Evolutionary conservation across 257 asterid genomes (phyloP).

Genomic region (Salvia miltiorrhiza): DNA sequence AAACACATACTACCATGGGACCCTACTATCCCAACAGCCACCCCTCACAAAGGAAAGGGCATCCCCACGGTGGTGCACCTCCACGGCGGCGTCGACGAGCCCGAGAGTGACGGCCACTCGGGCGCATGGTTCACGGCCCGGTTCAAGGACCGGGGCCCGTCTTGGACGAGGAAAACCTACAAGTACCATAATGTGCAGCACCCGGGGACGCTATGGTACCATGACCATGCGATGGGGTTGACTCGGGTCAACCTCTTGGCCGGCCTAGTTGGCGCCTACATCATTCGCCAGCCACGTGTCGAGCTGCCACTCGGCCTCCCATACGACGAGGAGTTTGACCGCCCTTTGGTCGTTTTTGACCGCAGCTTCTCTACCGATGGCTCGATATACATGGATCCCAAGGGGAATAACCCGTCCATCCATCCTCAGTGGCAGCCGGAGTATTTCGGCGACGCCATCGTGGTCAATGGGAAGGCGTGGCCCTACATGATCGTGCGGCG

Average conservation of each 20-base stretch:
- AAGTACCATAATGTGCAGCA: slow-evolving; percentile 70
- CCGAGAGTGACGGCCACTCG: slow-evolving; percentile 66
- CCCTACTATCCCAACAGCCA: slow-evolving; percentile 74
- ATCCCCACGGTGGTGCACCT: slow-evolving; percentile 88
- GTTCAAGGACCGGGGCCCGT: slow-evolving; percentile 51
- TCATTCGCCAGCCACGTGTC: slow-evolving; percentile 48
- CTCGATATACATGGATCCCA: slow-evolving; percentile 69
- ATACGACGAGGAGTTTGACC: slow-evolving; percentile 47
- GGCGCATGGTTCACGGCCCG: slow-evolving; percentile 69
- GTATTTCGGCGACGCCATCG: slow-evolving; percentile 72
- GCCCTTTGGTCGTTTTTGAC: slow-evolving; percentile 59
- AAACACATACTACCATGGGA: slow-evolving; percentile 90
- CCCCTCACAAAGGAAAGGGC: slow-evolving; percentile 39
- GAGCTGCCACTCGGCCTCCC: slow-evolving; percentile 61
- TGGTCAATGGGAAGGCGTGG: slow-evolving; percentile 96
- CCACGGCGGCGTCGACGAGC: slow-evolving; percentile 74
- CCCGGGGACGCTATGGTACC: slow-evolving; percentile 90
- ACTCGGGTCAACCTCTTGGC: slow-evolving; percentile 88
- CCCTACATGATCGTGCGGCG: slow-evolving; percentile 54
- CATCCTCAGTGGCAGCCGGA: slow-evolving; percentile 97
- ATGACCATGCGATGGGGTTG: slow-evolving; percentile 92
- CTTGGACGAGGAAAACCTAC: slow-evolving; percentile 51
- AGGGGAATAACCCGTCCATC: slow-evolving; percentile 64
- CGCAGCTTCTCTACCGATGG: slow-evolving; percentile 58
- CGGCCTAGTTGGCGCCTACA: slow-evolving; percentile 69